A percentile compares a stretch with the other conserved stretches of the same genome.
Conservation (phyloP, 1,284 basidiomycete species). For the Cryptococcus sp. region DNA sequence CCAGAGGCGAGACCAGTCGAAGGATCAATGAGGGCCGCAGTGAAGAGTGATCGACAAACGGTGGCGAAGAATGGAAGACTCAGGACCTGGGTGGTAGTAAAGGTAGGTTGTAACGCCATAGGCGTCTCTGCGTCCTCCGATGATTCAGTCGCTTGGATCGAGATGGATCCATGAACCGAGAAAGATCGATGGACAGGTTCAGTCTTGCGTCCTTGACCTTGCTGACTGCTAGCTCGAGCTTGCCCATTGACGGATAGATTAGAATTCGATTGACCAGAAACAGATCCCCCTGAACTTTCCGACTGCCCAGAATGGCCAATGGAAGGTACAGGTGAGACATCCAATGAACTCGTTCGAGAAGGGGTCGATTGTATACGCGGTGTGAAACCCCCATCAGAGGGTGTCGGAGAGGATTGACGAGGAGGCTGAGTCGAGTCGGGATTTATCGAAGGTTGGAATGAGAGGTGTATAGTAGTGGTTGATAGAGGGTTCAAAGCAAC, state of each 20-base stretch:
- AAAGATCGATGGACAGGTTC: constrained; percentile 40
- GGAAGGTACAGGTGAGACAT: constrained; percentile 10
- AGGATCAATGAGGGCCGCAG: constrained; percentile 38
- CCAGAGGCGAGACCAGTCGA: constrained; percentile 28
- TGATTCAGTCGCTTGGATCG: constrained; percentile 28
- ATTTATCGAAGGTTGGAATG: constrained; percentile 28
- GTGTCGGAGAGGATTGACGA: constrained; percentile 6
- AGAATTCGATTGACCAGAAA: constrained; percentile 13
- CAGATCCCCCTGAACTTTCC: constrained; percentile 8
- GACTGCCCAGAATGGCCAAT: constrained; percentile 2
- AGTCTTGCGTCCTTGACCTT: constrained; percentile 10
- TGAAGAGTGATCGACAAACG: constrained; percentile 43
- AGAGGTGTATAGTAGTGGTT: constrained; percentile 25
- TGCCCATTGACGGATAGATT: constrained; percentile 14
- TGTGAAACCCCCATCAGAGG: constrained; percentile 32
- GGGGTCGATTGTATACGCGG: constrained; percentile 28
- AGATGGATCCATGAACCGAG: constrained; percentile 42
- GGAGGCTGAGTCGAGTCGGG: constrained; percentile 16
- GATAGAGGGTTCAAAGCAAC: constrained; percentile 20
- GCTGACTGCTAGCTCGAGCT: background rate
- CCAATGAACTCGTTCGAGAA: constrained; percentile 14
- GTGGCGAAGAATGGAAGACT: constrained; percentile 43
- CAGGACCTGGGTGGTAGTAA: constrained; percentile 23
- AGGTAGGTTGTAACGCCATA: background rate
- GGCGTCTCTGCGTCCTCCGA: background rate